Evolutionary conservation across 352 stramenopile species (phyloP), one percentile per base, ranked within the genome.

Genomic region (Pythium sp.): DNA sequence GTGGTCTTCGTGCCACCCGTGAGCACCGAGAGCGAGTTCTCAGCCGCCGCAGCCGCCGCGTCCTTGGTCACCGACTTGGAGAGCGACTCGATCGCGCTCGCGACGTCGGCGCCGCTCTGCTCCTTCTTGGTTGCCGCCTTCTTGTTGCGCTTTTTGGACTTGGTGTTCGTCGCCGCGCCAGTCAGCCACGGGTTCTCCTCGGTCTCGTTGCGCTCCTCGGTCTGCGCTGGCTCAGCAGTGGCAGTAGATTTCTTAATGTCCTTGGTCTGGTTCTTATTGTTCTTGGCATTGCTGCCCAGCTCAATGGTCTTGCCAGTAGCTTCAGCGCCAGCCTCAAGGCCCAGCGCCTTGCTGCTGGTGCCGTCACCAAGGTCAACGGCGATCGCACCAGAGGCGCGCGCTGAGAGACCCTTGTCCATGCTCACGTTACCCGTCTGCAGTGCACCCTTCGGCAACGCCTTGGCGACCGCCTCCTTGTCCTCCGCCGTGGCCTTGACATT

Each of bases 181-280:
- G 72, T 86, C 18, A 92, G 62, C 85, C 85, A 93, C 58, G 85
- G 85, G 70, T 93, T 93, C 59, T 91, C 83, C 57, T 87, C 81
- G 1, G 71, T 76, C 30, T 75, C 64, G 3, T 55, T 57, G 0
- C 36, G 6, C 34, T 36, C 32, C 7, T 36, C 32, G 4, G 47
- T 3, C 6, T 74, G 70, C 26, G 75, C 70, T 36, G 74, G 65
- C n/a, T 71, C 69, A 20, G 32, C 15, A 32, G 64, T 12, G 20
- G 53, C 18, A 24, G 70, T 15, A 7, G 14, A 1, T 0, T 5
- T 57, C 49, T 72, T 71, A 18, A 46, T 73, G 11, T 46, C 14
- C 18, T 5, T 57, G 8, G 58, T 34, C 3, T 24, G 64, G 28
- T 4, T 12, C 3, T 36, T 43, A 53, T 72, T 69, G 14, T 26